Evolutionary conservation across 164 flowering plant genomes (phyloP), one percentile per base, ranked within the genome.

Genomic region (Liquidambar formosana): DNA sequence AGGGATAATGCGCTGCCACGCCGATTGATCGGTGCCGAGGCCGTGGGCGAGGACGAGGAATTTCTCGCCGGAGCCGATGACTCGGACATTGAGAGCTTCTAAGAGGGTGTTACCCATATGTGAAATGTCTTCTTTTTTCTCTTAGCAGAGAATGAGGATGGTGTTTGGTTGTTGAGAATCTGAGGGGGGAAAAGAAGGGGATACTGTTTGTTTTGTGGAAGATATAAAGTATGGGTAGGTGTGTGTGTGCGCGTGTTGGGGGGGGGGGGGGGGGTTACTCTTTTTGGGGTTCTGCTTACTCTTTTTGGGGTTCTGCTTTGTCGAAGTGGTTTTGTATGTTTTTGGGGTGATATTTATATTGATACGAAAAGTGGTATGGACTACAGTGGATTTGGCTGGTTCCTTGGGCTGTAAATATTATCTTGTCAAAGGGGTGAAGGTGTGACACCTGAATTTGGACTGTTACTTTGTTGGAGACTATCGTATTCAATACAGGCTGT

Each of bases 21-120:
- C 96, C 3, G 99, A 90, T 54, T 96, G 99, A 75, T 96, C 99
- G 26, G 98, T 96, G 68, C 99, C 98, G 78, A 88, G 77, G 10
- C 99, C 98, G 27, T 93, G 98, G 15, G 97, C 91, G 5, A 96
- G 68, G 25, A 96, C 98, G 3, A 96, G 77, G 46, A 81, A 4
- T 47, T 57, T 78, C 21, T 86, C 85, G 68, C 92, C 92, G 68
- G 81, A 51, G 14, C 97, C 97, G 44, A 85, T 82, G 1, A 86
- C 92, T 14, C 88, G 79, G 23, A 96, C 99, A 65, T 96, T 93
- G 10, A 96, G 83, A 23, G 88, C 89, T 64, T 90, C 88, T 16
- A 96, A 53, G 2, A 95, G 77, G 18, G 8, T 70, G 74, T 57
- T 73, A 11, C 78, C 85, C 89, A 84, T 84, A 10, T 23, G 6